phyloP scores from a whole-genome alignment of 139 green algal genomes.

The Tetradesmus obliquus region DNA sequence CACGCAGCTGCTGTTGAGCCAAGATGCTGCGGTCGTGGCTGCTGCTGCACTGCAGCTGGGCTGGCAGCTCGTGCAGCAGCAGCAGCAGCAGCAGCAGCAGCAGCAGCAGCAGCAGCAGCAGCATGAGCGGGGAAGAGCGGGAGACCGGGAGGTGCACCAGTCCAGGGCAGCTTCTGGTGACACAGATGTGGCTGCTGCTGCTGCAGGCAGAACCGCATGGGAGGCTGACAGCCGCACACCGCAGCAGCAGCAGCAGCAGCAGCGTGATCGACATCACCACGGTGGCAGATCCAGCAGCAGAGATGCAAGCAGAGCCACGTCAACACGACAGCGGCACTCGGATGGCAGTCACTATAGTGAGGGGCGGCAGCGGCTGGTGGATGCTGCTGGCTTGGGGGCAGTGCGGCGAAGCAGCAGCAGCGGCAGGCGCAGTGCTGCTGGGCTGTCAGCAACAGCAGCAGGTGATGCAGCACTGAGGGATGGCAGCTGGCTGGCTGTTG shows the following conservation, averaged over 20 bases:
- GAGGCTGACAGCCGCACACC: not conserved
- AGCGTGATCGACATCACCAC: not conserved
- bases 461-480: not conserved
- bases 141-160: not conserved
- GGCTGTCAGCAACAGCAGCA: not conserved
- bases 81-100: not conserved
- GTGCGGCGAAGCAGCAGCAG: not conserved
- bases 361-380: too few species aligned
- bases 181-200: not conserved
- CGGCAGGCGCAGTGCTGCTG: not conserved
- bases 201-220: not conserved
- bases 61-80: not conserved
- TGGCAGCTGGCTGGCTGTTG: not conserved
- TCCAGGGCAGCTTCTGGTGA: not conserved
- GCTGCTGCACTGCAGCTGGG: constrained; percentile 9
- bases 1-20: not conserved
- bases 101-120: not conserved
- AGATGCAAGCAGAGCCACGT: not conserved
- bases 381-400: too few species aligned
- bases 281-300: not conserved
- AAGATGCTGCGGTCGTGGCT: constrained; percentile 13
- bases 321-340: not conserved
- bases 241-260: not conserved
- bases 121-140: not conserved
- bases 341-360: not conserved